These are phyloP conservation scores for Ramaria rubella DNA, from an alignment of 768 basidiomycete genomes.

Conservation along the genomic window DNA sequence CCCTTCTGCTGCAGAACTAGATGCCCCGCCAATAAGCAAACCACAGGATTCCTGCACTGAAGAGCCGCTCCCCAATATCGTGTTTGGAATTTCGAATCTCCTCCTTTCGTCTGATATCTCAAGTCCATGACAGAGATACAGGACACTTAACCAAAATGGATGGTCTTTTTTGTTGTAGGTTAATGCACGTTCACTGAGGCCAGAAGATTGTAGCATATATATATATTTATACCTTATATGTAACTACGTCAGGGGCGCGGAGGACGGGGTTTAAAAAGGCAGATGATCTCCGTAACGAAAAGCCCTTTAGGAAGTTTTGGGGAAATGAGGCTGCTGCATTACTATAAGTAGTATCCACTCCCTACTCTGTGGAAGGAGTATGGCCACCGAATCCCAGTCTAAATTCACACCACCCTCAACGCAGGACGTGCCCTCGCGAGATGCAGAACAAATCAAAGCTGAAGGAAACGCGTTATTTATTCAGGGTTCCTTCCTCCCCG, in stretches of 20 bases:
- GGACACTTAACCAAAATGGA: not conserved
- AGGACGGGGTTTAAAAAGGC: too few species aligned
- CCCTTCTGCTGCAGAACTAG: not conserved
- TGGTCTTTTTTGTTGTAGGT: not conserved
- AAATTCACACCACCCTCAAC: too few species aligned
- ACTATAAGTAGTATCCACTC: too few species aligned
- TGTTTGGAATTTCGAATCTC: conserved; percentile 4
- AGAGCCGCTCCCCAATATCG: not conserved
- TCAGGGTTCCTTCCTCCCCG: conserved; percentile 28
- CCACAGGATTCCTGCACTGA: not conserved
- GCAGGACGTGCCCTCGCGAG: not conserved
- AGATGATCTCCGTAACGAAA: too few species aligned
- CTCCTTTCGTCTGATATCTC: not conserved
- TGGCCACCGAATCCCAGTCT: too few species aligned
- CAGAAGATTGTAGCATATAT: not conserved
- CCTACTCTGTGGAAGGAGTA: too few species aligned
- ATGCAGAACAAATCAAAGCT: conserved; percentile 27
- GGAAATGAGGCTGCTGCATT: too few species aligned
- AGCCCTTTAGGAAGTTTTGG: too few species aligned
- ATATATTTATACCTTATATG: too few species aligned
- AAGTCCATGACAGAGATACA: not conserved
- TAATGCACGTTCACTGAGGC: not conserved
- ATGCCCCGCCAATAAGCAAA: not conserved
- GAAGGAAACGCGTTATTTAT: conserved; percentile 36
- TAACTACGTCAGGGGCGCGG: too few species aligned